Evolutionary conservation across 2,329 filamentous ascomycete species (phyloP).

Genomic region (Apiospora kogelbergensis): DNA sequence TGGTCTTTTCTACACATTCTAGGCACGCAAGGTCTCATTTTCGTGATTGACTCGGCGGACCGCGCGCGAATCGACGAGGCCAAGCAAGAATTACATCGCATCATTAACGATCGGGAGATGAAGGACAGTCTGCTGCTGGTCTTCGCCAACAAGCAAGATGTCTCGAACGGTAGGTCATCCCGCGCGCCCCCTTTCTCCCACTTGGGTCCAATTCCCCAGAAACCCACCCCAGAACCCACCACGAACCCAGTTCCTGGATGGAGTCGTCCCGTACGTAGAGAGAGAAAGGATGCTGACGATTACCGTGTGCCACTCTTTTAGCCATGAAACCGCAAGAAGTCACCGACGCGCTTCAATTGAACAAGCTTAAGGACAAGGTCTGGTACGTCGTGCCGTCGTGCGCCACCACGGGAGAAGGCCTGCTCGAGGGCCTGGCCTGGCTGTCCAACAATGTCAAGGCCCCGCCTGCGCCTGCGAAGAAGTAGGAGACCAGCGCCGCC

Average conservation of each 20-base stretch:
- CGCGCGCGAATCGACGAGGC: conserved; percentile 90
- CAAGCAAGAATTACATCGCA: conserved; percentile 88
- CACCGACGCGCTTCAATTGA: conserved; percentile 73
- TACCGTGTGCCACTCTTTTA: conserved; percentile 36
- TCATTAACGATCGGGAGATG: conserved; percentile 97
- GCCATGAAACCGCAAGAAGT: conserved; percentile 80
- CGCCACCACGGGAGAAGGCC: conserved; percentile 77
- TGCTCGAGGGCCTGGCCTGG: conserved; percentile 81
- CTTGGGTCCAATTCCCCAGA: background rate
- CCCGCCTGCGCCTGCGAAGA: conserved; percentile 44
- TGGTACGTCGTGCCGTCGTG: conserved; percentile 85
- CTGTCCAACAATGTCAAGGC: conserved; percentile 82
- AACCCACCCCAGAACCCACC: background rate
- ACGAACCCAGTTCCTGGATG: background rate
- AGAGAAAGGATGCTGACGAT: conserved; percentile 12
- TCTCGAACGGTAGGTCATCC: conserved; percentile 66
- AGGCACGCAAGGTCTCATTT: conserved; percentile 97
- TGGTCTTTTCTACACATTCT: conserved; percentile 14
- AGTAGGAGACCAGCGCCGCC: conserved; percentile 35
- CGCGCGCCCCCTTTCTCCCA: background rate
- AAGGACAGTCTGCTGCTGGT: conserved; percentile 92
- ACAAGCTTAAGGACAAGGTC: conserved; percentile 77
- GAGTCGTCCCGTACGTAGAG: background rate
- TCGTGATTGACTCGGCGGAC: conserved; percentile 96
- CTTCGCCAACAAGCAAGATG: conserved; percentile 99